Evolutionary conservation across 306 rosid species (phyloP).

Genomic region (Prunus campanulata): DNA sequence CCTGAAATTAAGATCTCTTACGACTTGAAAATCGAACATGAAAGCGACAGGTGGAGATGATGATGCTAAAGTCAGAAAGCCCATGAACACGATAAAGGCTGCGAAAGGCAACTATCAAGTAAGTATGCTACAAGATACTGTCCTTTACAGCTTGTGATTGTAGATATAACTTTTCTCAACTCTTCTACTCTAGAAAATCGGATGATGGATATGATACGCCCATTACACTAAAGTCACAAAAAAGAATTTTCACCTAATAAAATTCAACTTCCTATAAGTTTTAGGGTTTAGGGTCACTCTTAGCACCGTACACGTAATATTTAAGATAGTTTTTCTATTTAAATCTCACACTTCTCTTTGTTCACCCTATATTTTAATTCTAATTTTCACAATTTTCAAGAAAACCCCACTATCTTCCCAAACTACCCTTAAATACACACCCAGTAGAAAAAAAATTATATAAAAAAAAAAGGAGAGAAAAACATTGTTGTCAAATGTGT

Average conservation of each 20-base stretch:
- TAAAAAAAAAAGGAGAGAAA: too few species aligned
- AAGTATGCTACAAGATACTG: not conserved
- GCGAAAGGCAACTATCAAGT: constrained; percentile 2
- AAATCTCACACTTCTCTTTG: too few species aligned
- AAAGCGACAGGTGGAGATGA: not conserved
- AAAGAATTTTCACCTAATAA: not conserved
- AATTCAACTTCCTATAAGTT: not conserved
- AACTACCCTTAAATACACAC: too few species aligned
- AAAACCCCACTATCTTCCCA: too few species aligned
- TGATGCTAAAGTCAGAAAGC: constrained; percentile 15
- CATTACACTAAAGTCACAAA: not conserved
- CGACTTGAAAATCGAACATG: constrained; percentile 17
- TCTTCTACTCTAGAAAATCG: not conserved
- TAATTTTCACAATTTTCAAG: too few species aligned
- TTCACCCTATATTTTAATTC: too few species aligned
- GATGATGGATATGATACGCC: not conserved
- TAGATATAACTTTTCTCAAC: not conserved
- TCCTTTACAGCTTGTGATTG: too few species aligned
- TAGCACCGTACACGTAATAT: too few species aligned
- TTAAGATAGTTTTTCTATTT: too few species aligned
- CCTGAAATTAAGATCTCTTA: constrained; percentile 22
- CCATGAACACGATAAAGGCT: constrained; percentile 13
- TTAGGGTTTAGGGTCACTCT: too few species aligned
- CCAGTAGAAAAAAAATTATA: too few species aligned
- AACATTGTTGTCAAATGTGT: too few species aligned